Base-by-base conservation (phyloP, 257 asterid species). In the Echium plantagineum region DNA sequence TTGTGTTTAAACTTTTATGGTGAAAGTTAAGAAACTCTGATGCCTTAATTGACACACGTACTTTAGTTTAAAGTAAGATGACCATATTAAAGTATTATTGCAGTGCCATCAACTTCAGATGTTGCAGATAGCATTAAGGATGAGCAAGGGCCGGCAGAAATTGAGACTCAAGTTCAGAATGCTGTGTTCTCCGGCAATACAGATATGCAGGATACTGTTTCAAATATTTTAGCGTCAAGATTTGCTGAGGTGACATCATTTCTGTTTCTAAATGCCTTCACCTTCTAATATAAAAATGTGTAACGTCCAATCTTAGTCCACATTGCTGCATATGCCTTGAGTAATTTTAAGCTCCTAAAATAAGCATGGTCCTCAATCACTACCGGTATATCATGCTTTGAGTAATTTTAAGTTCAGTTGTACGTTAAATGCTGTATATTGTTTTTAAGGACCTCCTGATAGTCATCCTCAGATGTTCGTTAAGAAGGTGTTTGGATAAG, bases 71-170 rank as follows among this genome's bases (percentile, higher is more conserved):
- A 28, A 28, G 8, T 7, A 35, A 35, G 9, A 35, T 35, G 12
- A 35, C 47, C 47, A 35, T 35, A 35, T 35, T 35, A 35, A 35
- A 28, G 32, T 28, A 54, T 48, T 64, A 28, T 38, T 77, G 70
- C 66, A 88, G 98, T 84, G 62, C 97, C 95, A 31, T 80, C 84
- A 55, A 74, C 79, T 57, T 69, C 85, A 51, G 71, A 73, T 28
- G 67, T 78, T 48, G 60, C 74, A 47, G 58, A 69, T 51, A 42
- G 63, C 60, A 69, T 35, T 20, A 62, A 13, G 26, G 66, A 66
- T 63, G 71, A 72, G 17, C 71, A 68, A 62, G 28, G 71, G 47
- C 67, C 67, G 61, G 56, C 66, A 62, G 65, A 62, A 67, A 68
- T 53, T 57, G 55, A 57, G 21, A 66, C 70, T 66, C 38, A 47